A percentile compares a stretch with the other conserved stretches of the same genome.
Conservation (phyloP, 2,329 filamentous ascomycete species). For the Diaporthe capsici region DNA sequence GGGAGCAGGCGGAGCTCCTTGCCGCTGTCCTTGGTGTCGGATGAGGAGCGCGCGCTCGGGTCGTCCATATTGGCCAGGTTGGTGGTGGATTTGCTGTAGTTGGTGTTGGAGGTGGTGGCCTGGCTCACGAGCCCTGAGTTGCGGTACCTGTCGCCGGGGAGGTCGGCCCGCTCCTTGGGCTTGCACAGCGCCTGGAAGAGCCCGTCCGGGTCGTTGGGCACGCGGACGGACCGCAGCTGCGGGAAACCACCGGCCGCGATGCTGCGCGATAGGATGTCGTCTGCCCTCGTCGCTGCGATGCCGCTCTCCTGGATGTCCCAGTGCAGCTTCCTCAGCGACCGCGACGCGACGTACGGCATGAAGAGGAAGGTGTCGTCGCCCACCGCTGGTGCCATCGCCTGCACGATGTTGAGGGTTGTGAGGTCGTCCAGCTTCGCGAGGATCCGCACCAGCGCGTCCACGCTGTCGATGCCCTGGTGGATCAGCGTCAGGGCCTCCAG, state of each 20-base stretch:
- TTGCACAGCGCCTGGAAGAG: conserved; percentile 78
- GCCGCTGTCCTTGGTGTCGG: conserved; percentile 35
- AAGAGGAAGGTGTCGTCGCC: conserved; percentile 71
- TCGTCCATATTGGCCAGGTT: conserved; percentile 4
- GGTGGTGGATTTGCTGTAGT: not conserved
- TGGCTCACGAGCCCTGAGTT: conserved; percentile 40
- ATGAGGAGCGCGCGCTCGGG: conserved; percentile 24
- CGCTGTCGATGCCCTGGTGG: conserved; percentile 68
- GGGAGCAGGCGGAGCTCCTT: conserved; percentile 22
- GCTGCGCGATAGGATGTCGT: conserved; percentile 74
- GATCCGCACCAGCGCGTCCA: conserved; percentile 71
- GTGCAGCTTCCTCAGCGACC: conserved; percentile 67
- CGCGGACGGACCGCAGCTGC: conserved; percentile 68
- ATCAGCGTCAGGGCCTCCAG: conserved; percentile 68
- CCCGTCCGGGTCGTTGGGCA: conserved; percentile 79
- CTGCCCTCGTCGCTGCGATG: conserved; percentile 62
- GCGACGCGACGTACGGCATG: conserved; percentile 74
- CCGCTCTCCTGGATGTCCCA: conserved; percentile 72
- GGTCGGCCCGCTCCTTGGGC: conserved; percentile 69
- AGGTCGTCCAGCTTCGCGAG: conserved; percentile 68
- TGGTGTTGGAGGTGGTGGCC: conserved; percentile 9
- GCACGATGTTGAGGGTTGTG: conserved; percentile 66
- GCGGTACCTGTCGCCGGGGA: conserved; percentile 64
- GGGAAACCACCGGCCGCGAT: conserved; percentile 76
- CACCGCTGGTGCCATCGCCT: conserved; percentile 68